Percentiles rank a stretch among this genome's conserved stretches.
phyloP scores from a whole-genome alignment of 345 rosid species.

The Eucalyptus cloeziana region DNA sequence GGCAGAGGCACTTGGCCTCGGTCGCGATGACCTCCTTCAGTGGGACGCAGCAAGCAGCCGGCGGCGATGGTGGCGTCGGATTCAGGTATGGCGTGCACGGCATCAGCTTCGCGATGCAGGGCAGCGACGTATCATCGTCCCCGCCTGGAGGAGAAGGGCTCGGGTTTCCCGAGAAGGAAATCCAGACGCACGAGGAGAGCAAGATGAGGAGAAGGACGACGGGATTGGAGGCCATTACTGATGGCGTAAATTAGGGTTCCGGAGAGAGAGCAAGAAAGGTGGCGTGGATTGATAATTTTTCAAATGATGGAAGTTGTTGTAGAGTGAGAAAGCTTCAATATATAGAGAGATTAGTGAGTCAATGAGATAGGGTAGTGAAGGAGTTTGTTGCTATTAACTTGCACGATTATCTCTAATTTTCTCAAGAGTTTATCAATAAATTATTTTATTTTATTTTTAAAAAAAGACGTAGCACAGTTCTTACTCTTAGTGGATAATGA shows the following conservation, averaged over 20 bases:
- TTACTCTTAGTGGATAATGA: background rate
- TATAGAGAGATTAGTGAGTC: slow-evolving; percentile 14
- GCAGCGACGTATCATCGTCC: background rate
- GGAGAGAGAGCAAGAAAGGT: background rate
- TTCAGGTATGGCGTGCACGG: slow-evolving; percentile 29
- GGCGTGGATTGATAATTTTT: background rate
- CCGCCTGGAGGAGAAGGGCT: background rate
- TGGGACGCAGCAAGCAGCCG: slow-evolving; percentile 39
- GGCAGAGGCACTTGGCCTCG: slow-evolving; percentile 33
- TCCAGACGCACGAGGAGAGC: background rate
- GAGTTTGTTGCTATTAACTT: background rate
- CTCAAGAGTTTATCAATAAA: background rate
- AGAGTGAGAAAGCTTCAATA: background rate
- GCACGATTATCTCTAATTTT: background rate
- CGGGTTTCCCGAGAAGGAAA: background rate
- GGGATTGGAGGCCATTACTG: background rate
- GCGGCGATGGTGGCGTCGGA: background rate
- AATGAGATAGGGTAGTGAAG: background rate
- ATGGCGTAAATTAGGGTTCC: background rate
- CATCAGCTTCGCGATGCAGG: slow-evolving; percentile 23
- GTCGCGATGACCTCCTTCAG: slow-evolving; percentile 17
- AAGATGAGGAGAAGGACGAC: background rate
- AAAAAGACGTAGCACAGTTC: background rate
- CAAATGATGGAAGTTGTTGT: background rate
- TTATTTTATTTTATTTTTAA: background rate